Conservation (phyloP, 306 rosid species). For the Cyamopsis tetragonoloba region DNA sequence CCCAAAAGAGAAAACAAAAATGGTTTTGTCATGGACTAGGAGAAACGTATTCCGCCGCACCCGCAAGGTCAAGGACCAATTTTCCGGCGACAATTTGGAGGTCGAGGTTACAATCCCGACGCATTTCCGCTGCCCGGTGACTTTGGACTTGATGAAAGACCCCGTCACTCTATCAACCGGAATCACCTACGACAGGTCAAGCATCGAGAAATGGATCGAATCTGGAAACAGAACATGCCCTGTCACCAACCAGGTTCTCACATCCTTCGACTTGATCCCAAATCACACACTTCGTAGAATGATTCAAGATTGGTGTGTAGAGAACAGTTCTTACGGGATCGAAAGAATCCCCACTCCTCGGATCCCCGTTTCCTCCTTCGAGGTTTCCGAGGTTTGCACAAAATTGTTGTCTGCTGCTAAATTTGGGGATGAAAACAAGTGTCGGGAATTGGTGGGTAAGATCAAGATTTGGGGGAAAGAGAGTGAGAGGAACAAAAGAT, state of each 20-base stretch:
- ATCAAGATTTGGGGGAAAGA: constrained; percentile 64
- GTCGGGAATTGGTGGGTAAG: constrained; percentile 50
- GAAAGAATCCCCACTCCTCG: constrained; percentile 80
- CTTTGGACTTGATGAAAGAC: constrained; percentile 74
- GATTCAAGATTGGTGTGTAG: constrained; percentile 92
- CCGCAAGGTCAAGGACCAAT: constrained; percentile 20
- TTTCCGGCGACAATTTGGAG: constrained; percentile 25
- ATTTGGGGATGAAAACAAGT: constrained; percentile 32
- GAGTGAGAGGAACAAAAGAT: constrained; percentile 62
- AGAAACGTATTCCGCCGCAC: constrained; percentile 35
- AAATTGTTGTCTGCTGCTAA: constrained; percentile 29
- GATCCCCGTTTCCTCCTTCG: constrained; percentile 34
- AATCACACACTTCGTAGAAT: constrained; percentile 62
- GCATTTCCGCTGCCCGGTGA: constrained; percentile 69
- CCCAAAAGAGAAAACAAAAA: constrained; percentile 14
- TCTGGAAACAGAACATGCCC: constrained; percentile 61
- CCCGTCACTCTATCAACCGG: constrained; percentile 79
- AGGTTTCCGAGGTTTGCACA: constrained; percentile 39
- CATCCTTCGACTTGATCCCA: constrained; percentile 52
- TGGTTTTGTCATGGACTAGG: constrained; percentile 67
- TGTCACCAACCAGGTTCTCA: constrained; percentile 54
- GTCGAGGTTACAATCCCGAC: constrained; percentile 45
- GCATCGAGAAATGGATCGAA: constrained; percentile 81
- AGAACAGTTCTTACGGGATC: constrained; percentile 49
- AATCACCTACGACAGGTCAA: constrained; percentile 71